Conservation (phyloP, 495 filamentous ascomycete genomes). For the Hypoxylon subgilvum region DNA sequence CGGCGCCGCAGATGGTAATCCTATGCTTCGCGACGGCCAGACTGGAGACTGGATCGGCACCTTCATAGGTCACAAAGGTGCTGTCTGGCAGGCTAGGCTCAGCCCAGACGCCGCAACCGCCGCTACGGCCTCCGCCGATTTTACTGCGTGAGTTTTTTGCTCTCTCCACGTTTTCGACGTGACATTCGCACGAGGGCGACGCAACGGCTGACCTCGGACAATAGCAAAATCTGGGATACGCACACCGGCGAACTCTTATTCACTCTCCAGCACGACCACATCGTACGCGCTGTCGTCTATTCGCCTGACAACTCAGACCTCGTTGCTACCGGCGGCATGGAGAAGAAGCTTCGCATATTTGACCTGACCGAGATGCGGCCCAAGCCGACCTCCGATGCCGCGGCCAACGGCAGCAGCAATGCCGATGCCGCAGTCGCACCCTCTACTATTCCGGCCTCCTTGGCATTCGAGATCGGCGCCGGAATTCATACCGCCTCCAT, state of each 20-base stretch:
- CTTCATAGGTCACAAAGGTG: slow-evolving; percentile 96
- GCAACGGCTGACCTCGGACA: slow-evolving; percentile 8
- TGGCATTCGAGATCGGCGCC: slow-evolving; percentile 83
- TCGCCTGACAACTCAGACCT: slow-evolving; percentile 79
- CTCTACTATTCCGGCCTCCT: slow-evolving; percentile 51
- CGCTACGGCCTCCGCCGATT: slow-evolving; percentile 93
- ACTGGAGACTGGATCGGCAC: slow-evolving; percentile 99
- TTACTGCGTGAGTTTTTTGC: slow-evolving; percentile 77
- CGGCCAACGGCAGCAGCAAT: slow-evolving; percentile 20
- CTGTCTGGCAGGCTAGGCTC: slow-evolving; percentile 92
- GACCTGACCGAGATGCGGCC: slow-evolving; percentile 68
- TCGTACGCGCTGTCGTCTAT: slow-evolving; percentile 91
- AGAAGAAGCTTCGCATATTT: slow-evolving; percentile 96
- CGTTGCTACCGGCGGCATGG: slow-evolving; percentile 86
- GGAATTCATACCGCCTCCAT: slow-evolving; percentile 84
- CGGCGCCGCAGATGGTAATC: slow-evolving; percentile 78
- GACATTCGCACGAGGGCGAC: no score
- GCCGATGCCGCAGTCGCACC: slow-evolving; percentile 37
- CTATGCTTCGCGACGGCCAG: slow-evolving; percentile 95
- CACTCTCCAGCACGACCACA: slow-evolving; percentile 88
- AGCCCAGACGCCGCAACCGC: slow-evolving; percentile 87
- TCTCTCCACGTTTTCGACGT: no score
- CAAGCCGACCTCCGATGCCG: slow-evolving; percentile 18
- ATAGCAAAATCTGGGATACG: slow-evolving; percentile 94
- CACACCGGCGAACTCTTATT: slow-evolving; percentile 88